Conservation (phyloP, 371 early-diverging fungal species). For the Apophysomyces variabilis region DNA sequence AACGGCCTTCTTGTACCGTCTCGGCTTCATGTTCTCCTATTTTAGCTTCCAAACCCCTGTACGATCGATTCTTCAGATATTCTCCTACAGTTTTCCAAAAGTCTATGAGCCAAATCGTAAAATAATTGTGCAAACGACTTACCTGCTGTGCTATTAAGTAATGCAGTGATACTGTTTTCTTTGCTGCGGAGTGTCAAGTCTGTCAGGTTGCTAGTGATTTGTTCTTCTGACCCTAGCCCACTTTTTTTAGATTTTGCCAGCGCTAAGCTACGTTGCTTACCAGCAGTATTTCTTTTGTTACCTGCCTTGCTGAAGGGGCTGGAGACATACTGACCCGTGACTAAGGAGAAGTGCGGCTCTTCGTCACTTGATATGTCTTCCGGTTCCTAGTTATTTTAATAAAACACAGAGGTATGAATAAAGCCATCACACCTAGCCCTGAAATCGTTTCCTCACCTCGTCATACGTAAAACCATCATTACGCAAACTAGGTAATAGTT, state of each 20-base stretch:
- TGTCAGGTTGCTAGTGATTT: slow-evolving; percentile 45
- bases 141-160: slow-evolving; percentile 81
- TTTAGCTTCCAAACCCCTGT: slow-evolving; percentile 79
- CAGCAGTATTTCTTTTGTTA: slow-evolving; percentile 16
- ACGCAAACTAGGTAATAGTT: slow-evolving; percentile 56
- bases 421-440: neutral
- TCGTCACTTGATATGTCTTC: slow-evolving; percentile 69
- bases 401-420: neutral
- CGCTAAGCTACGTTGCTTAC: no score
- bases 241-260: slow-evolving; percentile 22
- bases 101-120: neutral
- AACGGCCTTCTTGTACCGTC: slow-evolving; percentile 77
- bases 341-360: slow-evolving; percentile 84
- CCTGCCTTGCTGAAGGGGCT: slow-evolving; percentile 46
- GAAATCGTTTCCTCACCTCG: slow-evolving; percentile 22
- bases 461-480: slow-evolving; percentile 49
- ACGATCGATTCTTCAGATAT: slow-evolving; percentile 74
- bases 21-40: slow-evolving; percentile 68
- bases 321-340: slow-evolving; percentile 82
- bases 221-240: slow-evolving; percentile 18
- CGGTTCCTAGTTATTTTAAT: slow-evolving; percentile 29
- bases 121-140: slow-evolving; percentile 18
- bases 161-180: slow-evolving; percentile 64
- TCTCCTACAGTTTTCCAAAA: slow-evolving; percentile 44
- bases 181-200: slow-evolving; percentile 63